Evolutionary conservation across 2,329 filamentous ascomycete species (phyloP).

Genomic region (Alternaria arbusti): DNA sequence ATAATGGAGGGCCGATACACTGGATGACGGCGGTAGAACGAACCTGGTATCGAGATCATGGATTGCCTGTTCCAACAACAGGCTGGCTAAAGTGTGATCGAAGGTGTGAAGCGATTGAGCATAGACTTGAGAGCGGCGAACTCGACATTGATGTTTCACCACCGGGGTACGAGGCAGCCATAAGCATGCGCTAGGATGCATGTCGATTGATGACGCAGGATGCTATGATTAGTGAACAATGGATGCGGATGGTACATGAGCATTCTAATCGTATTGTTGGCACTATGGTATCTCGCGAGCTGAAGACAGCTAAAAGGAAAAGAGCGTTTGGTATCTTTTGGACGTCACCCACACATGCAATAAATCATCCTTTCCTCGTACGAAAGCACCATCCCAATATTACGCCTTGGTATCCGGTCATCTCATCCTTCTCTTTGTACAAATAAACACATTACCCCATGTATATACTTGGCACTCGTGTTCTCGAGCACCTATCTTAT

Average conservation of each 20-base stretch:
- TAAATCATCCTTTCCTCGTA: neutral
- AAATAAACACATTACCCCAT: neutral
- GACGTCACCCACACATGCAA: neutral
- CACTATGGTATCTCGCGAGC: conserved; percentile 23
- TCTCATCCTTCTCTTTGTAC: neutral
- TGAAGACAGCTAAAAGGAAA: neutral
- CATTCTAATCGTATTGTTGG: conserved; percentile 7
- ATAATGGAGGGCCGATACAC: conserved; percentile 1
- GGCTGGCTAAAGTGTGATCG: neutral
- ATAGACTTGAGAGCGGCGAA: neutral
- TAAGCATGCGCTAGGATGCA: neutral
- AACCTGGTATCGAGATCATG: neutral
- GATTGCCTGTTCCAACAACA: neutral
- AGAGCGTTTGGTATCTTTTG: conserved; percentile 5
- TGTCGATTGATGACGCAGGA: neutral
- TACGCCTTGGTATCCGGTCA: neutral
- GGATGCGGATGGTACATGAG: neutral
- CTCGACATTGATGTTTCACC: neutral
- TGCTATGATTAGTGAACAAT: neutral
- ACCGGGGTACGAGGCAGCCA: neutral
- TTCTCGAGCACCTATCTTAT: neutral
- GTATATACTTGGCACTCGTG: neutral
- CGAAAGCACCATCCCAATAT: neutral
- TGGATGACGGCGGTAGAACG: conserved; percentile 8
- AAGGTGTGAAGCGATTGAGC: neutral